phyloP scores from a whole-genome alignment of 164 flowering plant species.

The Saururus chinensis region DNA sequence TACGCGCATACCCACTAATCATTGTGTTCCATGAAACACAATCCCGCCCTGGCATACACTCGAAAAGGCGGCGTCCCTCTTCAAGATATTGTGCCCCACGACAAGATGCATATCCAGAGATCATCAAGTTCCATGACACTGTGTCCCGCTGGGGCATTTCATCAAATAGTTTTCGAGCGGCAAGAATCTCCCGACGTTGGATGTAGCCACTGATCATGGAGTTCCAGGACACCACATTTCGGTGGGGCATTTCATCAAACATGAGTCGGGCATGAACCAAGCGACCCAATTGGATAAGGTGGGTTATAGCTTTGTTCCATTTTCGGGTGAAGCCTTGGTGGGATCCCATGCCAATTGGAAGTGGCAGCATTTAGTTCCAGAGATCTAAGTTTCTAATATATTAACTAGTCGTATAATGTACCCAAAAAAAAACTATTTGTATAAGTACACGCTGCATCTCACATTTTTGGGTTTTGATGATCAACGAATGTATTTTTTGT shows the following conservation, averaged over 20 bases:
- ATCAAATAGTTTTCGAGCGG: constrained; percentile 9
- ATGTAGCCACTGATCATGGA: constrained; percentile 12
- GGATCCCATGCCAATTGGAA: no score
- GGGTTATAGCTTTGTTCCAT: constrained; percentile 10
- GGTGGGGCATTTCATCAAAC: constrained; percentile 10
- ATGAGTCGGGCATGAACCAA: constrained; percentile 1
- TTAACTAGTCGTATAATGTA: no score
- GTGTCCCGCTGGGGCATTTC: constrained; percentile 13
- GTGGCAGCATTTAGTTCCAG: no score
- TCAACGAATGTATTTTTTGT: no score
- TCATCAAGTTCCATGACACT: constrained; percentile 17
- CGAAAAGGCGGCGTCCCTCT: constrained; percentile 7
- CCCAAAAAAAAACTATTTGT: no score
- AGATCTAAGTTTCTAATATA: no score
- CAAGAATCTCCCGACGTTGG: constrained; percentile 1
- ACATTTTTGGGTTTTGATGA: no score
- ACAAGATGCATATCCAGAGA: constrained; percentile 9
- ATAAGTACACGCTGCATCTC: no score
- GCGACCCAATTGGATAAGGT: constrained; percentile 5
- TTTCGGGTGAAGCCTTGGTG: not conserved
- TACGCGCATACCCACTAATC: constrained; percentile 13
- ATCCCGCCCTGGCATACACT: constrained; percentile 8
- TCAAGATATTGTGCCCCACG: not conserved
- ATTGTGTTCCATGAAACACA: constrained; percentile 12
- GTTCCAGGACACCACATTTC: constrained; percentile 12